Conservation (phyloP, 2,329 filamentous ascomycete species). For the Parascedosporium putredinis region DNA sequence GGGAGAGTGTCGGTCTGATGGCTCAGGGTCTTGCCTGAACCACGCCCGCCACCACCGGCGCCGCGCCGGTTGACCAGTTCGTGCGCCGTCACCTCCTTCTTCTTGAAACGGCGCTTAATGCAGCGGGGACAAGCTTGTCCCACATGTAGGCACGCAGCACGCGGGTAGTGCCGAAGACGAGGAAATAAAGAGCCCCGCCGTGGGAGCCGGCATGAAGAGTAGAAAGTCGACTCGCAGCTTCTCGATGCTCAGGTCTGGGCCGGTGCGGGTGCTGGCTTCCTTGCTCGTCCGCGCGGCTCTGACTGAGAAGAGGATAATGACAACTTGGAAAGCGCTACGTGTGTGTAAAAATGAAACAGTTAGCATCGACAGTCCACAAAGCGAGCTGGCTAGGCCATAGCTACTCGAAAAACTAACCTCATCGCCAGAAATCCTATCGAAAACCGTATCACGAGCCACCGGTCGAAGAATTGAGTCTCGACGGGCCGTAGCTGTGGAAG, state of each 20-base stretch:
- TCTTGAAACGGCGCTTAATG: constrained; percentile 1
- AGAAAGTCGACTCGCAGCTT: constrained; percentile 13
- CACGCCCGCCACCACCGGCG: no score
- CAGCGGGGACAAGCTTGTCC: constrained; percentile 12
- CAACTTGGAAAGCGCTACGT: constrained; percentile 24
- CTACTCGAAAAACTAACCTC: no score
- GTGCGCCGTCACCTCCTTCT: not conserved
- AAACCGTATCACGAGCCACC: constrained; percentile 33
- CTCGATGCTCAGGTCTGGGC: constrained; percentile 22
- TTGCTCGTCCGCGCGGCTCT: constrained; percentile 21
- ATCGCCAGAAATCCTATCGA: constrained; percentile 31
- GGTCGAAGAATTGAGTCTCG: constrained; percentile 29
- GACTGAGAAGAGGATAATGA: constrained; percentile 27
- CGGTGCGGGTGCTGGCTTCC: constrained; percentile 16
- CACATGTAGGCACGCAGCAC: constrained; percentile 15
- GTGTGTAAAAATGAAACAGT: not conserved
- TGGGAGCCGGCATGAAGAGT: constrained; percentile 17
- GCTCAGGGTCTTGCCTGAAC: not conserved
- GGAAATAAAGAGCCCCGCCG: constrained; percentile 10
- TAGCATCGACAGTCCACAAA: no score
- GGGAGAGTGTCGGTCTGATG: not conserved
- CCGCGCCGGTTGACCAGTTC: not conserved
- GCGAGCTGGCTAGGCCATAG: no score
- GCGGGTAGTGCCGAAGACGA: constrained; percentile 18
- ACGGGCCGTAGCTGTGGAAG: not conserved